Base-by-base conservation (phyloP, 495 filamentous ascomycete species). In the Geoglossum glabrum region DNA sequence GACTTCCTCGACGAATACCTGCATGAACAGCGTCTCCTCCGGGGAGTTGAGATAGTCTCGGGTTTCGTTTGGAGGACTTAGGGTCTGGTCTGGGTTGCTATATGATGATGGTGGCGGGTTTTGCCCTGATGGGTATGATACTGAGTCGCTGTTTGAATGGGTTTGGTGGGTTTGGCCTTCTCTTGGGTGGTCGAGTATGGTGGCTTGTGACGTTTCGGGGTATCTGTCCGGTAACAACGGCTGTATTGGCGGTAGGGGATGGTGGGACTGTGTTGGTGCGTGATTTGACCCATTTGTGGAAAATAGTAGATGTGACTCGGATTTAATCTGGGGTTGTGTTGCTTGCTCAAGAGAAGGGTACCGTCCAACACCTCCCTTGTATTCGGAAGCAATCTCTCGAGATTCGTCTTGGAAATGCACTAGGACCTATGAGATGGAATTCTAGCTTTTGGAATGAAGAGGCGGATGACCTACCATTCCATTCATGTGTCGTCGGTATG, bases 1-100 rank as follows among this genome's bases (percentile, higher is more conserved):
- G 17, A 98, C 84, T 62, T 95, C 85, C 64, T 94, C 87, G 27
- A 92, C 81, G 65, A 94, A 98, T 0, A 86, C 80, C 65, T 93
- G 87, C 80, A 98, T 85, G 63, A 87, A 86, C 43, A 81, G 73
- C 1, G 88, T 75, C 66, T 95, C 86, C 49, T 94, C 84, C 1
- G 81, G 79, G 15, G 77, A 77, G 58, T 77, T 78, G 27, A 96
- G 72, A 61, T 76, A 85, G 21, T 65, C 66, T 45, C 66, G 59
- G 31, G 60, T 63, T 58, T 80, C 76, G 63, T 67, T 76, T 19
- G 73, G 71, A 33, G 76, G 73, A 7, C 72, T 77, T 63, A 76
- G 66, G 1, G 68, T 64, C n/a, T 74, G 73, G 47, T 73, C 69
- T 0, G 67, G 56, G 36, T 66, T 71, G 59, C 59, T 62, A 60